A percentile compares a stretch with the other conserved stretches of the same genome.
phyloP scores from a whole-genome alignment of 1,284 basidiomycete species.

The Lentinula novae-zelandiae region DNA sequence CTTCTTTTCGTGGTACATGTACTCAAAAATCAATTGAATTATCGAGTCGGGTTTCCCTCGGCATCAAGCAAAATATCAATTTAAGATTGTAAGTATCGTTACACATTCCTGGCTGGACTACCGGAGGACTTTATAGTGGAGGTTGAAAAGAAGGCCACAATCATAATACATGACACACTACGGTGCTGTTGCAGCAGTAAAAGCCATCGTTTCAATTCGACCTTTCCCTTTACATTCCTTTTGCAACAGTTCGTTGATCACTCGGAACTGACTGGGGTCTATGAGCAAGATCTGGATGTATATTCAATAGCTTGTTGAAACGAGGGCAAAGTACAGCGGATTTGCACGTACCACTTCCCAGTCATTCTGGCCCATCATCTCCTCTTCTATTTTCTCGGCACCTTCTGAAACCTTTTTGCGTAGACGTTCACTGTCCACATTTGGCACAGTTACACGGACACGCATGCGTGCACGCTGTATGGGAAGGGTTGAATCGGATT shows the following conservation, averaged over 20 bases:
- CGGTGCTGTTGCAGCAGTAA: conserved; percentile 61
- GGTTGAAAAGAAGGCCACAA: background rate
- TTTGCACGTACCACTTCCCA: conserved; percentile 80
- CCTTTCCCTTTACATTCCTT: conserved; percentile 86
- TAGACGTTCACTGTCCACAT: conserved; percentile 68
- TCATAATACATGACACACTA: background rate
- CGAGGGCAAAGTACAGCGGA: background rate
- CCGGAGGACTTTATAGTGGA: too few species aligned
- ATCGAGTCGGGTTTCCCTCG: too few species aligned
- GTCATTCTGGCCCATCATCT: conserved; percentile 70
- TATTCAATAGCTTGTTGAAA: background rate
- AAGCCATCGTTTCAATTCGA: conserved; percentile 78
- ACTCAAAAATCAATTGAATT: too few species aligned
- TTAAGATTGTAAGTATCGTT: too few species aligned
- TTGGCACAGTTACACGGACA: conserved; percentile 78
- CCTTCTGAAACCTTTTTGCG: conserved; percentile 71
- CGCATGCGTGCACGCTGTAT: conserved; percentile 94
- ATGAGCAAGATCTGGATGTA: conserved; percentile 76
- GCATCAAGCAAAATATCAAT: too few species aligned
- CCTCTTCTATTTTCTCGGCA: conserved; percentile 83
- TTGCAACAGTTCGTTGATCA: conserved; percentile 87
- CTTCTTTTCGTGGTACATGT: too few species aligned
- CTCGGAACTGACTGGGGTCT: conserved; percentile 88
- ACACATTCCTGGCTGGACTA: background rate
- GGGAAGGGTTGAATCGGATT: conserved; percentile 78